Evolutionary conservation across 2,329 filamentous ascomycete species (phyloP).

Genomic region (Aspergillus sergii): DNA sequence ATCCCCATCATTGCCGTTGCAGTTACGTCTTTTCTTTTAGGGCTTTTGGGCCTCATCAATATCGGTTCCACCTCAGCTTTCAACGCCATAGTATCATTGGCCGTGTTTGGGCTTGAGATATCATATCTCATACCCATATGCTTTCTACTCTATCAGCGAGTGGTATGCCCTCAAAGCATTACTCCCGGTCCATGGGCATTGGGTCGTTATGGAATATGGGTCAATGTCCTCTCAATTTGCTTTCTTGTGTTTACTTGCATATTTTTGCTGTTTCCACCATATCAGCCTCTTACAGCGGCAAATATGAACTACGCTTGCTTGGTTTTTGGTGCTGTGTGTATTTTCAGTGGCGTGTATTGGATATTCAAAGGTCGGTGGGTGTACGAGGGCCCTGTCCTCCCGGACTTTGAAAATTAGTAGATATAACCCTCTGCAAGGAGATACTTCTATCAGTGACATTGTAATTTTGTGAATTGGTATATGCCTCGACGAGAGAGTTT

Average conservation of each 20-base stretch:
- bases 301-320: conserved; percentile 48
- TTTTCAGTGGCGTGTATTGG: conserved; percentile 17
- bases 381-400: conserved; percentile 4
- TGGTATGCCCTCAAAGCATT: background rate
- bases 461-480: no score
- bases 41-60: conserved; percentile 27
- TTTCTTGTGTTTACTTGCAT: conserved; percentile 58
- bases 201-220: background rate
- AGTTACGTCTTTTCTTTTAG: conserved; percentile 17
- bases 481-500: no score
- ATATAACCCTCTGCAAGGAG: no score
- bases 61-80: conserved; percentile 25
- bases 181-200: conserved; percentile 7
- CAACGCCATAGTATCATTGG: conserved; percentile 26
- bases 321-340: conserved; percentile 25
- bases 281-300: conserved; percentile 28
- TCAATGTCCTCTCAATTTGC: conserved; percentile 48
- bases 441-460: no score
- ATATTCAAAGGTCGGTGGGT: conserved; percentile 6
- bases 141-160: conserved; percentile 29
- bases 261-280: conserved; percentile 54
- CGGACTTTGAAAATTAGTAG: no score
- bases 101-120: conserved; percentile 27
- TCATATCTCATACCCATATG: conserved; percentile 30
- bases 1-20: no score